These are phyloP conservation scores for Pseudocercospora pini-densiflorae DNA, from an alignment of 2,329 filamentous ascomycete genomes.

Conservation along the genomic window DNA sequence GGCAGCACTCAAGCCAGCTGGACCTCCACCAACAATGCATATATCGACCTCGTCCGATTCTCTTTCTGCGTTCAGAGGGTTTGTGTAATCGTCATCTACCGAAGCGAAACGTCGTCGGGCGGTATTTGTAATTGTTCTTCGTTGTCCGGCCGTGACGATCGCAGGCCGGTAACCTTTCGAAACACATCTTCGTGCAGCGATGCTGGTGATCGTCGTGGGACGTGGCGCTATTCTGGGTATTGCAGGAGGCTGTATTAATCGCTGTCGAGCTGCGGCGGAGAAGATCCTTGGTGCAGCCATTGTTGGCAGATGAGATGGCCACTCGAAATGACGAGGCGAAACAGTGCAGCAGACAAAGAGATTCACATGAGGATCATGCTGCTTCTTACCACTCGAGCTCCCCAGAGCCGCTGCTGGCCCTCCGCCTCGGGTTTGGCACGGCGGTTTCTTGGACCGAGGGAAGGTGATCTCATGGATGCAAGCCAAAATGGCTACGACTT, in stretches of 20 bases:
- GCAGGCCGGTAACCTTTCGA: constrained; percentile 38
- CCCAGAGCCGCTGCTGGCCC: constrained; percentile 5
- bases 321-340: constrained; percentile 18
- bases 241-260: constrained; percentile 23
- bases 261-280: constrained; percentile 28
- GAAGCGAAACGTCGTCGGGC: constrained; percentile 40
- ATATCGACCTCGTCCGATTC: constrained; percentile 95
- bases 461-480: constrained; percentile 5
- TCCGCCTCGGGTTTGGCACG: constrained; percentile 2
- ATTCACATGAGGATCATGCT: background rate
- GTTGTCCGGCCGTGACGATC: constrained; percentile 41
- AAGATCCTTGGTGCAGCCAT: constrained; percentile 26
- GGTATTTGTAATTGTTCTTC: constrained; percentile 39
- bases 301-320: constrained; percentile 11
- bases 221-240: constrained; percentile 16
- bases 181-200: constrained; percentile 30
- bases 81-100: constrained; percentile 47
- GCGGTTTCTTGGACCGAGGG: background rate
- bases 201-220: constrained; percentile 21
- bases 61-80: constrained; percentile 68
- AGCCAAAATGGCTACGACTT: background rate
- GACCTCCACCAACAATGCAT: constrained; percentile 95
- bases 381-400: constrained; percentile 1
- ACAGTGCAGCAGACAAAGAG: constrained; percentile 6
- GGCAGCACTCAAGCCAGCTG: constrained; percentile 87